These are phyloP conservation scores for Saussurea involucrata DNA, from an alignment of 129 eudicot species.

Conservation along the genomic window DNA sequence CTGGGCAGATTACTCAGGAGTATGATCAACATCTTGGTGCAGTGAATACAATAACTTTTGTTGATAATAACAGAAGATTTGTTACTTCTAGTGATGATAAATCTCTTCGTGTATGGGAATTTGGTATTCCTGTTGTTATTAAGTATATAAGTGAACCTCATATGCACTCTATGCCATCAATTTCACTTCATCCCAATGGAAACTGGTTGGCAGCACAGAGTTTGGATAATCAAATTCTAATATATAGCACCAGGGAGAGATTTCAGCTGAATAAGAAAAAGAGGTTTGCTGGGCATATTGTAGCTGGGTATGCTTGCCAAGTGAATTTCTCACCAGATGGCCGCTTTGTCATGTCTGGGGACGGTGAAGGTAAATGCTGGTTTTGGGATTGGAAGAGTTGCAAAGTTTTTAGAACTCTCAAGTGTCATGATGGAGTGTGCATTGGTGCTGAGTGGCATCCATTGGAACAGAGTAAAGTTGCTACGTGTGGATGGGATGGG, in stretches of 20 bases:
- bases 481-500: constrained; percentile 99
- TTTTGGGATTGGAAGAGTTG: constrained; percentile 99
- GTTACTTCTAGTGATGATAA: constrained; percentile 98
- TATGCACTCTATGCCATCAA: constrained; percentile 98
- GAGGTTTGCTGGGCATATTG: constrained; percentile 88
- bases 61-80: constrained; percentile 88
- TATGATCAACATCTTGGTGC: constrained; percentile 99
- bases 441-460: constrained; percentile 99
- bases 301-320: constrained; percentile 97
- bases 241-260: constrained; percentile 85
- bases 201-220: constrained; percentile 99
- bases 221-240: constrained; percentile 91
- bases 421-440: constrained; percentile 88
- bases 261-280: constrained; percentile 97
- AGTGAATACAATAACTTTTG: constrained; percentile 92
- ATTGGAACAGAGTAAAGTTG: constrained; percentile 92
- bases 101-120: constrained; percentile 95
- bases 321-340: constrained; percentile 99
- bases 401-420: constrained; percentile 78
- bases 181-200: constrained; percentile 82
- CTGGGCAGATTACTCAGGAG: constrained; percentile 91
- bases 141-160: constrained; percentile 99
- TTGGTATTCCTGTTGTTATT: constrained; percentile 92
- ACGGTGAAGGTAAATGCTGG: constrained; percentile 97
- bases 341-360: constrained; percentile 95